Evolutionary conservation across 768 basidiomycete genomes (phyloP).

Genomic region (Amanita subjunquillea): DNA sequence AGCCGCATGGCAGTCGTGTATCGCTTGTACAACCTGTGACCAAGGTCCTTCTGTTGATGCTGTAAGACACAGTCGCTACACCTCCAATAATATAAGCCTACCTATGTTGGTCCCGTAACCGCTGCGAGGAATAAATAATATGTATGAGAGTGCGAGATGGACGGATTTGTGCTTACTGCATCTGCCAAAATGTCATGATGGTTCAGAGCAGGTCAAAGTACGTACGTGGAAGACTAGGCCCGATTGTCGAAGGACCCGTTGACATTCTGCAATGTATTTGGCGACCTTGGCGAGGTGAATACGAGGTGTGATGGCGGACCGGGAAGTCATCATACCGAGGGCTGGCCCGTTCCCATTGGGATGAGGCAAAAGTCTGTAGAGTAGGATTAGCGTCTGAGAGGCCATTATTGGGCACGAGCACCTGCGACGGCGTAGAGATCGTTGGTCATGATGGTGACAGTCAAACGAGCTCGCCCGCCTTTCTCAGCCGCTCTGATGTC

Average conservation of each 20-base stretch:
- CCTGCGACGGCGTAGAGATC: conserved; percentile 78
- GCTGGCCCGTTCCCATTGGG: conserved; percentile 68
- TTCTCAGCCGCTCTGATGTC: conserved; percentile 20
- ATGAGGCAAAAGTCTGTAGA: conserved; percentile 76
- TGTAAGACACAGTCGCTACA: not conserved
- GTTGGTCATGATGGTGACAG: conserved; percentile 7
- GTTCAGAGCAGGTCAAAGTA: not conserved
- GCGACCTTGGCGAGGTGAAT: conserved; percentile 40
- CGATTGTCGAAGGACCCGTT: conserved; percentile 70
- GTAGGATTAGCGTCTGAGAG: conserved; percentile 1
- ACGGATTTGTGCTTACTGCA: conserved; percentile 45
- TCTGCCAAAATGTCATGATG: conserved; percentile 24
- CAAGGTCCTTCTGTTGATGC: conserved; percentile 65
- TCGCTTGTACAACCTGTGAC: conserved; percentile 73
- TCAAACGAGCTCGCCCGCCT: not conserved
- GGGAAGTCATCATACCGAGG: conserved; percentile 41
- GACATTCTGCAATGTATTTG: conserved; percentile 73
- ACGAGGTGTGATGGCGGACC: not conserved
- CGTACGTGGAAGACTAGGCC: conserved; percentile 74
- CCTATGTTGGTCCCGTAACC: conserved; percentile 92
- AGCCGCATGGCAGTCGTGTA: conserved; percentile 85
- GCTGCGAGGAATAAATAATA: conserved; percentile 23
- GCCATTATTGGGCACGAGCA: conserved; percentile 12
- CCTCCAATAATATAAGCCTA: conserved; percentile 13
- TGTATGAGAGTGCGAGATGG: not conserved